phyloP scores from a whole-genome alignment of 176 grass and related monocot species.

The Aechmea fasciata region DNA sequence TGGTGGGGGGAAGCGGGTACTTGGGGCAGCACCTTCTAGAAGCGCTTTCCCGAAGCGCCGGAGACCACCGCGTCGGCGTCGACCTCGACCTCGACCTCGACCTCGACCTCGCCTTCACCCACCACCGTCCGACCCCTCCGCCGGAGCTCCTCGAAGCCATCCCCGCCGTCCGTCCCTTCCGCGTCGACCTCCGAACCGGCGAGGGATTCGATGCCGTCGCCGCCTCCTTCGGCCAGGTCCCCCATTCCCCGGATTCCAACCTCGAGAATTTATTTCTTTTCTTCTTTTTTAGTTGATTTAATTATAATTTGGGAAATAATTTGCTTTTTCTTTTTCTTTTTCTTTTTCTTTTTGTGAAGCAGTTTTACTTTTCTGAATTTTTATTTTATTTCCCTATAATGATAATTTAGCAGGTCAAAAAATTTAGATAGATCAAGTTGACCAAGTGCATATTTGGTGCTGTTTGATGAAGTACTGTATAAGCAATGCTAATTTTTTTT shows the following conservation, averaged over 20 bases:
- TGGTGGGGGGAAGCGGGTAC: conserved; percentile 83
- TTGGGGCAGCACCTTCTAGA: conserved; percentile 84
- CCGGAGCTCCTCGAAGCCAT: conserved; percentile 47
- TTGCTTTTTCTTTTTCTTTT: too few relatives aligned
- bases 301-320: neutral
- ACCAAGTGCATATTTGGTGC: too few relatives aligned
- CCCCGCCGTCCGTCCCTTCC: conserved; percentile 44
- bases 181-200: conserved; percentile 57
- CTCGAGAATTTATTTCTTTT: too few relatives aligned
- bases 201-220: conserved; percentile 39
- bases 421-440: too few relatives aligned
- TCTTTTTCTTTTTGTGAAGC: too few relatives aligned
- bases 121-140: conserved; percentile 50
- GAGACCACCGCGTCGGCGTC: neutral
- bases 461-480: too few relatives aligned
- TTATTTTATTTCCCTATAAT: too few relatives aligned
- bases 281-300: neutral
- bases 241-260: neutral
- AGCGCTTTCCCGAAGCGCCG: conserved; percentile 16
- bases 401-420: too few relatives aligned
- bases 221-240: conserved; percentile 61
- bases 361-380: too few relatives aligned
- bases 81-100: too few relatives aligned
- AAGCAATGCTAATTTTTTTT: too few relatives aligned
- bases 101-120: conserved; percentile 77